Percentiles rank a stretch among this genome's conserved stretches.
Evolutionary conservation across 2,329 filamentous ascomycete genomes (phyloP).

Genomic region (Cladosporium phlei): DNA sequence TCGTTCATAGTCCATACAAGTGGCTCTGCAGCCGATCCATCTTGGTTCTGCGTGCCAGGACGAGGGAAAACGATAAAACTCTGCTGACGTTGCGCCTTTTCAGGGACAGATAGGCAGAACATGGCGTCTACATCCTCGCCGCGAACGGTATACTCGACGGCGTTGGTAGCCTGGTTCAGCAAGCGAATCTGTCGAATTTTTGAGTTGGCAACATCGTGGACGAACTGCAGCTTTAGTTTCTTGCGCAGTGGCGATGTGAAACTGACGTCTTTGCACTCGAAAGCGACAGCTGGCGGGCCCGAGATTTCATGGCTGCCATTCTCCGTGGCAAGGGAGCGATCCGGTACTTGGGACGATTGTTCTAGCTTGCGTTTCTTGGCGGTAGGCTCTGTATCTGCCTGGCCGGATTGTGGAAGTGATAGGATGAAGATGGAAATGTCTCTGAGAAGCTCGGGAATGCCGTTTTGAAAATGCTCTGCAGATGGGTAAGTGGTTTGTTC

Average conservation of each 20-base stretch:
- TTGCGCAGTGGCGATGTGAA: conserved; percentile 60
- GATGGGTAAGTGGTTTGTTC: background rate
- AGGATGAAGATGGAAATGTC: conserved; percentile 3
- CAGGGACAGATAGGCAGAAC: conserved; percentile 59
- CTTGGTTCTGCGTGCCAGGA: conserved; percentile 39
- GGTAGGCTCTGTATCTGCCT: conserved; percentile 27
- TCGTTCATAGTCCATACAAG: conserved; percentile 59
- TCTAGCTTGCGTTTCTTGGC: conserved; percentile 49
- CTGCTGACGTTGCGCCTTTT: conserved; percentile 59
- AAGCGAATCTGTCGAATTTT: conserved; percentile 24
- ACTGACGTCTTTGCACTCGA: conserved; percentile 52
- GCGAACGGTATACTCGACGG: conserved; percentile 41
- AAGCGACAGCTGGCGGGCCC: conserved; percentile 30
- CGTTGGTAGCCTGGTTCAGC: conserved; percentile 24
- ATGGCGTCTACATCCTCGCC: conserved; percentile 53
- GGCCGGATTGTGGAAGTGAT: background rate
- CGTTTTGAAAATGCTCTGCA: background rate
- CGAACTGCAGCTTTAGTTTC: conserved; percentile 58
- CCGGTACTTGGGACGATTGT: conserved; percentile 29
- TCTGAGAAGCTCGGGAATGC: conserved; percentile 7
- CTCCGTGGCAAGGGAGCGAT: background rate
- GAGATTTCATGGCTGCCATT: conserved; percentile 23
- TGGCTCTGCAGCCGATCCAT: conserved; percentile 43
- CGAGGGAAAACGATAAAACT: conserved; percentile 58
- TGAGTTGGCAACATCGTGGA: conserved; percentile 30